A percentile compares a stretch with the other conserved stretches of the same genome.
Conservation (phyloP, 169 alveolate species). For the Plasmodium sp. region DNA sequence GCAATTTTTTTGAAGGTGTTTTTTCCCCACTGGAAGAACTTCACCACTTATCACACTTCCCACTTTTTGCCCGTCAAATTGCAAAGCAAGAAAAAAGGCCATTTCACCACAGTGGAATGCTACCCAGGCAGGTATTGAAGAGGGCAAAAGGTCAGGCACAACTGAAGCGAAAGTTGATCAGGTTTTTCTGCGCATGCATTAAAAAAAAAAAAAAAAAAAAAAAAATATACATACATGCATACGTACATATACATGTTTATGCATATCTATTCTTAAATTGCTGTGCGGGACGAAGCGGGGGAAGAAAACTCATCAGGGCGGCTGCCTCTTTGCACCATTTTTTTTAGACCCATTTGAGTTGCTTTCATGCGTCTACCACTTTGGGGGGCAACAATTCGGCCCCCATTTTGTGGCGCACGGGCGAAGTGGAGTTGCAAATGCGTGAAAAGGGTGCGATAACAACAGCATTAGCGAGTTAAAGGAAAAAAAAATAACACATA, state of each 20-base stretch:
- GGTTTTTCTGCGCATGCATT: conserved; percentile 1
- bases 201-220: not conserved
- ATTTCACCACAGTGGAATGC: not conserved
- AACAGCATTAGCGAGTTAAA: not conserved
- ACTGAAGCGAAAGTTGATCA: not conserved
- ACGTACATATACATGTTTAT: not conserved
- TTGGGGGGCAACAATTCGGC: not conserved
- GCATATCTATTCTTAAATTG: not conserved
- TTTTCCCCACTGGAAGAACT: not conserved
- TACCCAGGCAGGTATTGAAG: not conserved
- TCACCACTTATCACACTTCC: not conserved
- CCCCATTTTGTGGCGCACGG: not conserved
- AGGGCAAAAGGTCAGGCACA: not conserved
- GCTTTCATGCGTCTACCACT: not conserved
- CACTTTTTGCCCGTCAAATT: not conserved
- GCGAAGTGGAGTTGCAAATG: not conserved
- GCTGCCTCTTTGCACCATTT: not conserved
- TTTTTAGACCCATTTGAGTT: conserved; percentile 1
- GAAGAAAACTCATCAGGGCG: not conserved
- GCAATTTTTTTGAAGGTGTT: not conserved
- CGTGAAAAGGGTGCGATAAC: not conserved
- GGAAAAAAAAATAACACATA: too few species aligned
- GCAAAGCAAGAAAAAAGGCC: not conserved
- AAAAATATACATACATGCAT: not conserved
- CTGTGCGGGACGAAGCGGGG: not conserved